Evolutionary conservation across 192 early-diverging fungal genomes (phyloP).

Genomic region (Gaertneriomyces semiglobifer): DNA sequence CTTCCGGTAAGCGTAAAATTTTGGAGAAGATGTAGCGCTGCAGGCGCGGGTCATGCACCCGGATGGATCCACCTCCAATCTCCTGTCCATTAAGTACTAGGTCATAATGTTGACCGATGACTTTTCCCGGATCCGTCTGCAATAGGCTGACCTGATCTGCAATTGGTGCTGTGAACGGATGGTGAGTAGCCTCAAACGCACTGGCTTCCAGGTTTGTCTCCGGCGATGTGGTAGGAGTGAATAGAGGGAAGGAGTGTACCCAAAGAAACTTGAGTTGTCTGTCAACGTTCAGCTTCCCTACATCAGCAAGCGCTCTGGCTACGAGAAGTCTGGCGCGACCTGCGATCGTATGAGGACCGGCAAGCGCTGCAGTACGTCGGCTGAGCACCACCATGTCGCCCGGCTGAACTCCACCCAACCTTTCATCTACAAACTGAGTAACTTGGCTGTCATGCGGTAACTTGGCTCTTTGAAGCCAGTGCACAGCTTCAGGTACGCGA

Average conservation of each 20-base stretch:
- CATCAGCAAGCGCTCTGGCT: conserved; percentile 23
- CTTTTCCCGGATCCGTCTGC: conserved; percentile 48
- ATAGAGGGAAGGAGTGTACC: conserved; percentile 87
- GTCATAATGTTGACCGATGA: conserved; percentile 83
- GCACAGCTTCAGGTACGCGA: conserved; percentile 43
- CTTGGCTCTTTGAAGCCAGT: not conserved
- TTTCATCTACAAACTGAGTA: conserved; percentile 25
- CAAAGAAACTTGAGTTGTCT: conserved; percentile 66
- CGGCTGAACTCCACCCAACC: conserved; percentile 35
- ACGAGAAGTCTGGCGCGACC: conserved; percentile 45
- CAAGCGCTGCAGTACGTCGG: conserved; percentile 36
- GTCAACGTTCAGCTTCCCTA: conserved; percentile 1
- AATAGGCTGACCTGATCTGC: conserved; percentile 66
- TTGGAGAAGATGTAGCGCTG: conserved; percentile 73
- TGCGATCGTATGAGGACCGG: conserved; percentile 47
- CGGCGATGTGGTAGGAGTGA: conserved; percentile 65
- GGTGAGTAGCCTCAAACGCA: conserved; percentile 66
- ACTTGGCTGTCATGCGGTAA: not conserved
- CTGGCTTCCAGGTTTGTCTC: conserved; percentile 25
- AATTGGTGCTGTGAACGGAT: conserved; percentile 86
- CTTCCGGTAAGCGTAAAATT: conserved; percentile 52
- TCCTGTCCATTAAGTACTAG: conserved; percentile 87
- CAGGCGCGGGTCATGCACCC: conserved; percentile 73
- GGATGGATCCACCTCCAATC: conserved; percentile 87
- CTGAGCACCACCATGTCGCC: conserved; percentile 61